These are phyloP conservation scores for Austroboletus festivus DNA, from an alignment of 768 basidiomycete genomes.

Conservation along the genomic window DNA sequence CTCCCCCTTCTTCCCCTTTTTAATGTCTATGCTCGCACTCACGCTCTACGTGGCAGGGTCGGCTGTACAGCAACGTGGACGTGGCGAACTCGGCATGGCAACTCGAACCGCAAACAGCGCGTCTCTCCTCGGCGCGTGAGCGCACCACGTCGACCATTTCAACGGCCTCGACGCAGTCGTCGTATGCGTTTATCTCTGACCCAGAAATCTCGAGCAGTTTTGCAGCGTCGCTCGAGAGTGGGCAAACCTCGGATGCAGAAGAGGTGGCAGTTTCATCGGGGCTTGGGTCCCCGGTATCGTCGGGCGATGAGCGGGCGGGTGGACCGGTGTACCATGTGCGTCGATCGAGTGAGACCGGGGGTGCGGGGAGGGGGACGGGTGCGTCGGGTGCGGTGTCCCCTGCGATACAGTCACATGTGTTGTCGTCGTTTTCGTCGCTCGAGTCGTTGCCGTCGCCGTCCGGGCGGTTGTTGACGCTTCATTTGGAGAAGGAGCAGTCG, in stretches of 20 bases:
- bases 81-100: constrained; percentile 71
- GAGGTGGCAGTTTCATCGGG: constrained; percentile 57
- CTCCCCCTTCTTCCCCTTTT: no score
- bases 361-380: constrained; percentile 13
- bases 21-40: background rate
- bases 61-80: constrained; percentile 69
- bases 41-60: constrained; percentile 46
- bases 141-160: constrained; percentile 75
- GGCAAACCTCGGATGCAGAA: constrained; percentile 68
- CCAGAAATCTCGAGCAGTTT: constrained; percentile 83
- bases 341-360: constrained; percentile 11
- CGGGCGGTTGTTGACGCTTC: constrained; percentile 71
- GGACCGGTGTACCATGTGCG: constrained; percentile 13
- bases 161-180: constrained; percentile 74
- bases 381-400: constrained; percentile 58
- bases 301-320: constrained; percentile 49
- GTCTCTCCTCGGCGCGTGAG: constrained; percentile 55
- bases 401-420: constrained; percentile 49
- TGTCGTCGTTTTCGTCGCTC: constrained; percentile 75
- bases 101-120: constrained; percentile 61
- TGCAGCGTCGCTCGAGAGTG: constrained; percentile 76
- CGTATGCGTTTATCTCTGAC: constrained; percentile 80
- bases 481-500: constrained; percentile 76
- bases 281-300: constrained; percentile 58
- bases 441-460: constrained; percentile 63